Evolutionary conservation across 371 early-diverging fungal genomes (phyloP).

Genomic region (Racocetra persica): DNA sequence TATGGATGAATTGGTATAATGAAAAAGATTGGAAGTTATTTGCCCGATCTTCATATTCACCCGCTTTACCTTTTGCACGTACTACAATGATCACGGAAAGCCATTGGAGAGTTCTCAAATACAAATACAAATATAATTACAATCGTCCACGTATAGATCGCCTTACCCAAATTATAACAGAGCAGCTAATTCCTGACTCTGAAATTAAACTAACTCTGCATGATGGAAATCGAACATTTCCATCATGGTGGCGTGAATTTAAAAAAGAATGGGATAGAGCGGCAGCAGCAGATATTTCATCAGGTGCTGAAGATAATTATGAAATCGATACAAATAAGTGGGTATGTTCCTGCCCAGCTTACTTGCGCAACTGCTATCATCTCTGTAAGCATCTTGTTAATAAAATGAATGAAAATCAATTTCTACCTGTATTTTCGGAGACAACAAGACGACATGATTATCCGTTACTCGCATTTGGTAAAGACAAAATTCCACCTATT

Average conservation of each 20-base stretch:
- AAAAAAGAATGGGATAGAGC: not conserved
- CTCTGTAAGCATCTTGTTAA: not conserved
- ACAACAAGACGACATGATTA: not conserved
- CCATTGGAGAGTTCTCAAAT: conserved; percentile 10
- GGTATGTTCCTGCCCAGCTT: not conserved
- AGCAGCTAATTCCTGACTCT: not conserved
- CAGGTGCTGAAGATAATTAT: not conserved
- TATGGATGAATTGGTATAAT: not conserved
- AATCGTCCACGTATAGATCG: not conserved
- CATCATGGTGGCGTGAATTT: not conserved
- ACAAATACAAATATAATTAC: conserved; percentile 29
- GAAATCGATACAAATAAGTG: not conserved
- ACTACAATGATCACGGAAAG: conserved; percentile 27
- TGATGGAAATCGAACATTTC: not conserved
- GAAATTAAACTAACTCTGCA: not conserved
- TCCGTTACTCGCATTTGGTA: not conserved
- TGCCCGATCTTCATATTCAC: not conserved
- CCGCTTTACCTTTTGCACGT: not conserved
- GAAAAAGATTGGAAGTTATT: conserved; percentile 18
- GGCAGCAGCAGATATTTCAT: not conserved
- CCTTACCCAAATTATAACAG: not conserved
- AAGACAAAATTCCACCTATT: not conserved
- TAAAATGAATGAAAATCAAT: not conserved
- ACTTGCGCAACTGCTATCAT: not conserved
- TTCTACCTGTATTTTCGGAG: not conserved